Evolutionary conservation across 2,329 filamentous ascomycete genomes (phyloP), one percentile per base, ranked within the genome.

Genomic region (Sporothrix phasma): DNA sequence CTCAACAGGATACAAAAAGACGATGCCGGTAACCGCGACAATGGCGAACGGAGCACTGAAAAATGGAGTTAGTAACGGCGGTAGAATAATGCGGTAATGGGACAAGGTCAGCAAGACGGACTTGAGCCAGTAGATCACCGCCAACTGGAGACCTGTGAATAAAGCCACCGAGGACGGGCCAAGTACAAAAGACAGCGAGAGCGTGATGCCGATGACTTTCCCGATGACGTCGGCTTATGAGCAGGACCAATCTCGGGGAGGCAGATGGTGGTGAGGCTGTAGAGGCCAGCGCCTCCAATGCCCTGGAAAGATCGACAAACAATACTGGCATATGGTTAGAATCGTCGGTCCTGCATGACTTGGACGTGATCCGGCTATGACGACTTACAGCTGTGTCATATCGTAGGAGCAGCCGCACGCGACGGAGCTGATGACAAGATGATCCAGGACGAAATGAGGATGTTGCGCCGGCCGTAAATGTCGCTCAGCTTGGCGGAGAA

Each of bases 81-180:
- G 22, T n/a, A 59, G 3, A 29, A 43, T 3, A 31, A 22, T n/a
- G n/a, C n/a, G n/a, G n/a, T n/a, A 11, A 37, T 13, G 34, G 4
- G 29, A 26, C 8, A 63, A n/a, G 7, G 10, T n/a, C 7, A 58
- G n/a, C 6, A 3, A 37, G 39, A 63, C 78, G 53, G 73, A 85
- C 82, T 87, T 87, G 71, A 86, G 80, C 71, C 82, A 81, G 71
- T 86, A 86, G 45, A 86, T 77, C 76, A 82, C 84, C 80, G 76
- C 84, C 84, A 87, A 49, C 76, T 77, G 19, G 78, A 77, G 1
- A 77, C 73, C n/a, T 80, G 76, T 0, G 79, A 24, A 87, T 80
- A 3, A 78, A 74, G 1, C 84, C 84, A 4, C 84, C 84, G 3
- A 86, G 72, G 2, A 86, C 71, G 1, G 84, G 0, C 84, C 84